Base-by-base conservation (phyloP, 2,329 filamentous ascomycete genomes). In the Penicillium olsonii region DNA sequence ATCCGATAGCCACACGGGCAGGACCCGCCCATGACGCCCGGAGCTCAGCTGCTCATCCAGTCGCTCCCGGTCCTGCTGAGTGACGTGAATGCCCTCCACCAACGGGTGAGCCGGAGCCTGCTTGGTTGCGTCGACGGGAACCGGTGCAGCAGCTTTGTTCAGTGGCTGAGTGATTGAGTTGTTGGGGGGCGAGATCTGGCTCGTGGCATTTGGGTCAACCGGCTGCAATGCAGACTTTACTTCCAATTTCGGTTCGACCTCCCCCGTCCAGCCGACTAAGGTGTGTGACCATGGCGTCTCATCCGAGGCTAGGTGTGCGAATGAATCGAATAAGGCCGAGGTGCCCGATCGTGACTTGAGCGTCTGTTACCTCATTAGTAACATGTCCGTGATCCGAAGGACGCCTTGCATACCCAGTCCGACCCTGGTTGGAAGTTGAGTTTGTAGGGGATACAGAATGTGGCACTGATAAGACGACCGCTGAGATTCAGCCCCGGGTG, bases 201-300 rank as follows among this genome's bases (percentile, higher is more conserved):
- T 52, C 31, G 53, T 50, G 10, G 58, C 46, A 40, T 68, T 69
- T 38, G 58, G 51, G 3, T 62, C 55, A 26, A 67, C 57, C 24
- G 63, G 65, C 44, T 70, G 67, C n/a, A 67, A 50, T 17, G 65
- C 65, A 7, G 44, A 20, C 46, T 61, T 63, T 15, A 54, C 46
- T 18, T 66, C 60, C 6, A 63, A 45, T 12, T 67, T 57, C n/a
- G 70, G 74, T 49, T 85, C 82, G 51, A 92, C 87, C 70, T 97
- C 92, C 50, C 92, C 92, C 3, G 92, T 96, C 92, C 92, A 97
- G 38, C 90, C 92, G 45, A 97, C 88, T 5, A 96, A 82, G 1
- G 87, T 94, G 74, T 96, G 92, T 62, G 91, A 90, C 92, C 92
- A 97, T 17, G 87, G 85, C 2, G 87, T 86, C 37, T 87, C 81